Percentiles rank a stretch among this genome's conserved stretches.
phyloP scores from a whole-genome alignment of 768 basidiomycete genomes.

The Phlebiopsis flavidoalba region DNA sequence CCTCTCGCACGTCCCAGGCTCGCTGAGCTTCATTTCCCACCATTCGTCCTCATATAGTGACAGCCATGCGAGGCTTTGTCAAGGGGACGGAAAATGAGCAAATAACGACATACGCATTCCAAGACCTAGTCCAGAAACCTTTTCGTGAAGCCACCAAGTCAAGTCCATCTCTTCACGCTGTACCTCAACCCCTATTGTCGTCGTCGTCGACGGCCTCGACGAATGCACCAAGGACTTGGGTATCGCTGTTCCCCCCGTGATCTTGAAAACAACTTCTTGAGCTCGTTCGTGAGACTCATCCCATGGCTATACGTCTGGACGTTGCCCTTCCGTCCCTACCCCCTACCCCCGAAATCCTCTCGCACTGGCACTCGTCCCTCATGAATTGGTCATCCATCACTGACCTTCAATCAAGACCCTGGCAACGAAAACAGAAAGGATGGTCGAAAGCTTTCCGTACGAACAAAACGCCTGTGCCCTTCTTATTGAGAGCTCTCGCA shows the following conservation, averaged over 20 bases:
- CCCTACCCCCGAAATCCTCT: too few species aligned
- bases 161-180: background rate
- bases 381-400: too few species aligned
- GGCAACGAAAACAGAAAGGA: too few species aligned
- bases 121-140: background rate
- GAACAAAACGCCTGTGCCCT: too few species aligned
- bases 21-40: background rate
- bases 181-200: too few species aligned
- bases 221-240: background rate
- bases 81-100: background rate
- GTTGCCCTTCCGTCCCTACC: background rate
- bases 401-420: too few species aligned
- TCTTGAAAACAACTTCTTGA: background rate
- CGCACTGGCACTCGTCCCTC: too few species aligned
- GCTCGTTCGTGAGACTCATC: background rate
- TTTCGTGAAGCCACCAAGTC: background rate
- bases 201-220: background rate
- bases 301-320: background rate
- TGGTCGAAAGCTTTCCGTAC: too few species aligned
- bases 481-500: too few species aligned
- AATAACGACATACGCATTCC: background rate
- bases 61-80: background rate
- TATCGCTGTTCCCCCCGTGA: background rate
- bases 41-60: background rate
- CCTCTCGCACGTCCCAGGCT: background rate